These are phyloP conservation scores for Paecilomyces sp. DNA, from an alignment of 2,329 filamentous ascomycete genomes.

Conservation along the genomic window DNA sequence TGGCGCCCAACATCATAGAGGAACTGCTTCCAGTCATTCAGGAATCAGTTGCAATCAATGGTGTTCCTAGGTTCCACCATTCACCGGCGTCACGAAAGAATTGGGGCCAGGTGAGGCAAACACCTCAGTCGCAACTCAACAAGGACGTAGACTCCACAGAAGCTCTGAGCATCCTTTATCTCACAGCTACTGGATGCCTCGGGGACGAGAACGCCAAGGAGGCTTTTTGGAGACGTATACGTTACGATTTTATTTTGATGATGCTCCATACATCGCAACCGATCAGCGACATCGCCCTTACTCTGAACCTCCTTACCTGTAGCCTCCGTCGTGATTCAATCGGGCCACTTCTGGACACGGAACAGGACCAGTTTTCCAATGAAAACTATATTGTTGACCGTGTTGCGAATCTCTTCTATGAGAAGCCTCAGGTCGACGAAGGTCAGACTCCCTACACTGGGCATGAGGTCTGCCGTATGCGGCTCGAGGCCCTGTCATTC, in stretches of 20 bases:
- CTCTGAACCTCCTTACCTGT: conserved; percentile 48
- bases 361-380: conserved; percentile 31
- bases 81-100: conserved; percentile 36
- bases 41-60: conserved; percentile 47
- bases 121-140: conserved; percentile 35
- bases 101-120: conserved; percentile 31
- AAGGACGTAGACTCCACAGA: conserved; percentile 47
- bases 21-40: conserved; percentile 35
- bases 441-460: conserved; percentile 32
- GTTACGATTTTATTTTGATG: conserved; percentile 51
- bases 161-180: conserved; percentile 48
- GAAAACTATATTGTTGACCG: conserved; percentile 49
- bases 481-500: conserved; percentile 37
- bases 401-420: conserved; percentile 51
- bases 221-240: conserved; percentile 51
- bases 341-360: conserved; percentile 43
- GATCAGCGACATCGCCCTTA: conserved; percentile 48
- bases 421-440: conserved; percentile 42
- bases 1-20: conserved; percentile 29
- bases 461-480: conserved; percentile 34
- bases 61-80: conserved; percentile 42
- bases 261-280: conserved; percentile 53
- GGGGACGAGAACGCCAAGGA: conserved; percentile 34
- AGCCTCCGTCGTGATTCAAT: conserved; percentile 49
- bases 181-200: conserved; percentile 43